phyloP scores from a whole-genome alignment of 441 rosid species.

The Macaranga tanarius region DNA sequence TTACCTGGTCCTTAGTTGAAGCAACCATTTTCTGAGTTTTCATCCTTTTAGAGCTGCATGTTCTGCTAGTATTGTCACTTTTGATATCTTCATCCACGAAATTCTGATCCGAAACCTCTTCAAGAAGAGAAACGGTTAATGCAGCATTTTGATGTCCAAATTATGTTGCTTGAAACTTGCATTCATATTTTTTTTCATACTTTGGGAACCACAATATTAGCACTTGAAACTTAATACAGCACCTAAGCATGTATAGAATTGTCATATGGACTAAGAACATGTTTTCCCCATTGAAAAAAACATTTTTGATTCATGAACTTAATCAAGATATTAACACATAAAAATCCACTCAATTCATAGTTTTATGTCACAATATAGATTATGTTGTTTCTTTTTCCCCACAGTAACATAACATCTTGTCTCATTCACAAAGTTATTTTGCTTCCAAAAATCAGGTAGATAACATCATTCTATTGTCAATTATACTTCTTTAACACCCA shows the following conservation, averaged over 20 bases:
- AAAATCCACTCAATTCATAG: background rate
- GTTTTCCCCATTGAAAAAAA: background rate
- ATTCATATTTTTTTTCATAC: background rate
- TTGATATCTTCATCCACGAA: slow-evolving; percentile 49
- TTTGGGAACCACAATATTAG: slow-evolving; percentile 19
- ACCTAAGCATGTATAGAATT: background rate
- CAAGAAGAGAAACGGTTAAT: slow-evolving; percentile 4
- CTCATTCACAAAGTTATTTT: background rate
- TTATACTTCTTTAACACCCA: too few relatives aligned
- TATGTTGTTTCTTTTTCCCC: background rate
- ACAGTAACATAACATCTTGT: background rate
- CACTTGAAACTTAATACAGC: background rate
- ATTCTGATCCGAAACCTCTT: slow-evolving; percentile 85
- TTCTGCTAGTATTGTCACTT: slow-evolving; percentile 24
- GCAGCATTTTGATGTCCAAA: background rate
- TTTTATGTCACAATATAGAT: background rate
- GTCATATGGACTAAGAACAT: background rate
- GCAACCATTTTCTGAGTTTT: slow-evolving; percentile 20
- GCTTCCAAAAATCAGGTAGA: too few relatives aligned
- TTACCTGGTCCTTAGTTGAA: slow-evolving; percentile 45
- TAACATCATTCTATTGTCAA: too few relatives aligned
- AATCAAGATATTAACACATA: background rate
- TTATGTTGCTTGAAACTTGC: background rate
- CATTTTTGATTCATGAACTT: background rate
- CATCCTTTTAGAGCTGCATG: slow-evolving; percentile 36